Base-by-base conservation (phyloP, 345 rosid genomes). In the Geranium rotundifolium region DNA sequence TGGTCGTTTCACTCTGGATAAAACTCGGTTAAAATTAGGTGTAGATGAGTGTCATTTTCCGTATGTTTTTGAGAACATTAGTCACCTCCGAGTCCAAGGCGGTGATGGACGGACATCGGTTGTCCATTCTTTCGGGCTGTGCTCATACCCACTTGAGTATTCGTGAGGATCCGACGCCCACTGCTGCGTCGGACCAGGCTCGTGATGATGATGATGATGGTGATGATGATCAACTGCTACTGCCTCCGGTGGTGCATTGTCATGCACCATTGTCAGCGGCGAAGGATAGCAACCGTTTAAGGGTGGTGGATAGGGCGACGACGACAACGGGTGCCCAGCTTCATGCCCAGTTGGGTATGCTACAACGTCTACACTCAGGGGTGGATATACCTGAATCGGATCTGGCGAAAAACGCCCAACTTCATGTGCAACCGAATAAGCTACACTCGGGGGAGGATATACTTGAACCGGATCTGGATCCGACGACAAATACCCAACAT, bases 1-100 rank as follows among this genome's bases (percentile, higher is more conserved):
- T 2, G 27, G 27, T 23, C 27, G 2, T 23, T 23, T 23, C 27
- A 23, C 27, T 23, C 27, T 1, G 27, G 2, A 23, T 0, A 23
- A 23, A 23, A 23, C 27, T 23, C 27, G 2, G 27, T 23, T 23
- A 23, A 23, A 23, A 23, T 23, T 23, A 23, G 27, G 27, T 2
- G 27, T 23, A 23, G 27, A 23, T 23, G 27, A 23, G 27, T 23
- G 27, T 23, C 27, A 23, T 23, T 23, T 23, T 23, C 27, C 27
- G 27, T 23, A 23, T 23, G 27, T 23, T 23, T 23, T 0, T 23
- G 1, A 23, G 27, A 23, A 23, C 29, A 31, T 56, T 29, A 4
- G 65, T 78, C 69, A 75, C 73, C 82, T 75, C 46, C 82, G 72
- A 63, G 34, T 70, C 75, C 77, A 72, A 39, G 64, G 63, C 54